Base-by-base conservation (phyloP, 116 monocot genomes). In the Posidonia oceanica region DNA sequence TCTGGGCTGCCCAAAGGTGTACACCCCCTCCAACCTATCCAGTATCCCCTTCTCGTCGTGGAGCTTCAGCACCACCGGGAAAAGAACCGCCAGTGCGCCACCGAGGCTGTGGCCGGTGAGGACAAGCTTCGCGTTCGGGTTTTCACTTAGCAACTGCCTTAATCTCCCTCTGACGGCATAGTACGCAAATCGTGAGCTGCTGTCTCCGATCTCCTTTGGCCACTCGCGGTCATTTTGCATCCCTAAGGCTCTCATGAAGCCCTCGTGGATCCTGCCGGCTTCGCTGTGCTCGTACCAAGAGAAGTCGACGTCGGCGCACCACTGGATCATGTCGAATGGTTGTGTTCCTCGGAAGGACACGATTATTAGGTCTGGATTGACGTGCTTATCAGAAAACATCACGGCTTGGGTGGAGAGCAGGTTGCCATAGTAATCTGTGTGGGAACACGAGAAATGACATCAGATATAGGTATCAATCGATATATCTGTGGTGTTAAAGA, bases 171-270 rank as follows among this genome's bases (percentile, higher is more conserved):
- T 51, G 15, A 91, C 72, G 39, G 61, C 74, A 75, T 91, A 91
- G 77, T 91, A 95, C 1, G 88, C 72, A 73, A 85, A 87, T 71
- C 81, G 90, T 83, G 59, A 68, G 79, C 1, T 68, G 76, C 0
- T 3, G 71, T 2, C 56, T 39, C 90, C 90, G 39, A 87, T 51
- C 57, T 80, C 79, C 54, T 63, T 78, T 0, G 91, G 91, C 82
- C 83, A 87, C 0, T 82, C 83, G 3, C 14, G 41, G 14, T 40
- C 54, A 22, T 48, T 78, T 52, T 92, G 97, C 12, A 97, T 42
- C 3, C 97, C 97, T 2, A 97, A 64, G 16, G 92, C 97, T 70
- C 88, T 92, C 83, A 92, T 83, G 87, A 97, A 97, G 8, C 97
- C 97, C 6, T 81, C 84, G 61, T 97, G 97, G 70, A 97, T 72